A percentile compares a stretch with the other conserved stretches of the same genome.
phyloP scores from a whole-genome alignment of 768 basidiomycete genomes.

The Phanerochaete carnosa region DNA sequence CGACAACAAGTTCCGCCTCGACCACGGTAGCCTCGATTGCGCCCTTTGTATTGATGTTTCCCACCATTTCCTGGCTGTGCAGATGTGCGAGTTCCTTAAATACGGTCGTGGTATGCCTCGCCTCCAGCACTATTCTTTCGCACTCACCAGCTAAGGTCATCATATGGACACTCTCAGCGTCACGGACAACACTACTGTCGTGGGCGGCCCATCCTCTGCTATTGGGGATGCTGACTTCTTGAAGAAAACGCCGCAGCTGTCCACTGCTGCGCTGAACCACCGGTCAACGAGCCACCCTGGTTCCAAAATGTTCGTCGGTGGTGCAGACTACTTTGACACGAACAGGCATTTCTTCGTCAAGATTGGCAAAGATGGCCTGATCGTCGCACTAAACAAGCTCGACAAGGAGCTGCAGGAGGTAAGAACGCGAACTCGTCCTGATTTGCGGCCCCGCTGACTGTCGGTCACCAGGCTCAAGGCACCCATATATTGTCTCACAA shows the following conservation, averaged over 20 bases:
- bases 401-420: slow-evolving; percentile 59
- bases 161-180: slow-evolving; percentile 24
- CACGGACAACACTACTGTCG: slow-evolving; percentile 43
- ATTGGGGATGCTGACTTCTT: slow-evolving; percentile 12
- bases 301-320: slow-evolving; percentile 36
- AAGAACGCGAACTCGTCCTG: slow-evolving; percentile 9
- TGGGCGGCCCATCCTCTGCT: slow-evolving; percentile 33
- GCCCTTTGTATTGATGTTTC: neutral
- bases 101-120: neutral
- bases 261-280: neutral
- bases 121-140: neutral
- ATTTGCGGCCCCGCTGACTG: neutral
- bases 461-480: slow-evolving; percentile 47
- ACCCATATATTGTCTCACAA: slow-evolving; percentile 62
- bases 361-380: slow-evolving; percentile 64
- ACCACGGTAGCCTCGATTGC: neutral
- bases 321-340: slow-evolving; percentile 47
- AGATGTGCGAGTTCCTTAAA: neutral
- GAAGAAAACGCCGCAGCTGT: neutral
- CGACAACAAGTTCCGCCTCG: neutral
- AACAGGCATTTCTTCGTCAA: slow-evolving; percentile 70
- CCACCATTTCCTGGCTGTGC: neutral
- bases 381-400: slow-evolving; percentile 66
- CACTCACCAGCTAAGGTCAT: neutral
- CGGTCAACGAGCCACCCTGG: slow-evolving; percentile 9